Percentiles rank a stretch among this genome's conserved stretches.
These are phyloP conservation scores for Thermochaetoides dissita DNA, from an alignment of 2,329 filamentous ascomycete species.

Conservation along the genomic window DNA sequence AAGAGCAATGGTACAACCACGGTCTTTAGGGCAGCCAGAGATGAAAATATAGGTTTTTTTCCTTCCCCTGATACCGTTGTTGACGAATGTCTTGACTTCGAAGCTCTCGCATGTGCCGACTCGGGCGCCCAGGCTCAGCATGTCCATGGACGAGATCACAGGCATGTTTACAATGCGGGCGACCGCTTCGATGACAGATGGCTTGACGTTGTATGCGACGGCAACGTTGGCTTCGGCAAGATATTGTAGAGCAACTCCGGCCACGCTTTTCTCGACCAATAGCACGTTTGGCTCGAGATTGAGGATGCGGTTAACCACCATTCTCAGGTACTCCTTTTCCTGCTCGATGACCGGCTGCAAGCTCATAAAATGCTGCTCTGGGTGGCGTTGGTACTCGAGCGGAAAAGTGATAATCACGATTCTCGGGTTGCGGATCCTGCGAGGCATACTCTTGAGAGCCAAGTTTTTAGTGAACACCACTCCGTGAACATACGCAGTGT, in stretches of 20 bases:
- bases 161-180: slow-evolving; percentile 82
- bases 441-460: slow-evolving; percentile 88
- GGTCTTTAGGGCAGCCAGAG: slow-evolving; percentile 73
- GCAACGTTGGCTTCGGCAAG: slow-evolving; percentile 80
- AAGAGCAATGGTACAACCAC: slow-evolving; percentile 89
- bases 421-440: slow-evolving; percentile 66
- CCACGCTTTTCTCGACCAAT: slow-evolving; percentile 85
- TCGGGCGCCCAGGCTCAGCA: slow-evolving; percentile 63
- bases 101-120: slow-evolving; percentile 75
- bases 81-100: slow-evolving; percentile 89
- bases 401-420: slow-evolving; percentile 90
- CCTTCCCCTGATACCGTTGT: slow-evolving; percentile 54
- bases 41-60: slow-evolving; percentile 96
- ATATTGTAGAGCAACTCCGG: slow-evolving; percentile 77
- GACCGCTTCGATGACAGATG: slow-evolving; percentile 88
- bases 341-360: slow-evolving; percentile 92
- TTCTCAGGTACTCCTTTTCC: slow-evolving; percentile 83
- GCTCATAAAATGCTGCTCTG: slow-evolving; percentile 89
- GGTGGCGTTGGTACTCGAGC: slow-evolving; percentile 87
- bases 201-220: slow-evolving; percentile 92
- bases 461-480: slow-evolving; percentile 97
- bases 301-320: slow-evolving; percentile 82
- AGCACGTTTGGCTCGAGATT: slow-evolving; percentile 73
- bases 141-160: slow-evolving; percentile 89
- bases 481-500: slow-evolving; percentile 92